phyloP scores from a whole-genome alignment of 768 basidiomycete species.

The Auriscalpium vulgare region DNA sequence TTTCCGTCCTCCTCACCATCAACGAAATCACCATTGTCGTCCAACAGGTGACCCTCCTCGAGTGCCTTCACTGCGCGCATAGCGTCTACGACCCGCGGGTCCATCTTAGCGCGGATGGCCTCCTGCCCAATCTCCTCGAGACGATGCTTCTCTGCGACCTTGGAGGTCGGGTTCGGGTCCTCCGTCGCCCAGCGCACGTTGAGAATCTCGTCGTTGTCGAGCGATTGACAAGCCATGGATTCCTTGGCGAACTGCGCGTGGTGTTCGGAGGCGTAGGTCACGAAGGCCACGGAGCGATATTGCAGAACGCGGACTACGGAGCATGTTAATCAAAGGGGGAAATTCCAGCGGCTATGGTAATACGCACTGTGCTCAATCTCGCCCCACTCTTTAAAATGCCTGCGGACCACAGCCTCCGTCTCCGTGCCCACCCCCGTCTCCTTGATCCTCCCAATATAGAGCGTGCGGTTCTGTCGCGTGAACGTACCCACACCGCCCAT shows the following conservation, averaged over 20 bases:
- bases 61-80: conserved; percentile 79
- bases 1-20: conserved; percentile 29
- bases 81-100: conserved; percentile 83
- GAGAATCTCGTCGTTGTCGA: conserved; percentile 95
- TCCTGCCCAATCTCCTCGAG: conserved; percentile 80
- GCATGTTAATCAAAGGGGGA: conserved; percentile 22
- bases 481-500: conserved; percentile 99
- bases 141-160: conserved; percentile 76
- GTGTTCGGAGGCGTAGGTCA: conserved; percentile 84
- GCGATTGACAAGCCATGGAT: conserved; percentile 96
- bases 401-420: conserved; percentile 82
- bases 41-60: conserved; percentile 60
- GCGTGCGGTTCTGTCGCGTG: conserved; percentile 85
- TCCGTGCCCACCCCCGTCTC: conserved; percentile 85
- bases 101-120: conserved; percentile 78
- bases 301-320: conserved; percentile 77
- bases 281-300: conserved; percentile 93
- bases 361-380: conserved; percentile 82
- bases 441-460: conserved; percentile 92
- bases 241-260: conserved; percentile 96
- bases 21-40: not conserved
- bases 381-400: conserved; percentile 97
- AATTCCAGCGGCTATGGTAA: not conserved
- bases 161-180: conserved; percentile 91
- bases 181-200: conserved; percentile 99